Evolutionary conservation across 192 early-diverging fungal genomes (phyloP), one percentile per base, ranked within the genome.

Genomic region (Rhizophagus clarus): DNA sequence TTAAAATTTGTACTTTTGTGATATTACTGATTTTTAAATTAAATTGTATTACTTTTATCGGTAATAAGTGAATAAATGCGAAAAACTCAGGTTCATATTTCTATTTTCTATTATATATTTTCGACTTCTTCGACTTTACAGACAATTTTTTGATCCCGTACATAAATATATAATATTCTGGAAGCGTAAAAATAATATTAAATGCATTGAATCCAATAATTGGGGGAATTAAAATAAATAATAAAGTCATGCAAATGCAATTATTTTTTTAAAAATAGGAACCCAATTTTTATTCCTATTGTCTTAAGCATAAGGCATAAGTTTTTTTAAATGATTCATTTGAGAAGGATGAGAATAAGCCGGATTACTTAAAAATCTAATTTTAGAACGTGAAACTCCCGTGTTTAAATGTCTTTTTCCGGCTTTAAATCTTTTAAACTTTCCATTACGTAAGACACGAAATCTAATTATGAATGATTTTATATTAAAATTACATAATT

Each of bases 391-490:
- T 15, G 77, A 56, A 56, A 71, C 77, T n/a, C 66, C 67, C 0
- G 66, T 71, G 28, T 79, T 79, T 24, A 69, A 60, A 62, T 79
- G 77, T 24, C 29, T 20, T 79, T 71, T 79, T 24, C 77, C 77
- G 7, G 51, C 31, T 71, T 40, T 70, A 14, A 20, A 49, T 24
- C 77, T 29, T 61, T 79, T 60, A 28, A 71, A 71, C 34, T 71
- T 69, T 15, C 68, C 68, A 51, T 34, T 24, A 15, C 67, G 49
- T 22, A 49, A 29, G 8, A 42, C 7, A 31, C 77, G 42, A 47
- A 45, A 79, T 61, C 77, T 79, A 37, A 34, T 69, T 6, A 10
- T 34, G 14, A 42, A 42, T 42, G 8, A 42, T 11, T 37, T 28
- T 64, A 28, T 64, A 28, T 28, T 28, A 24, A 17, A 63, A 63